These are phyloP conservation scores for Gomphus bonarii DNA, from an alignment of 1,284 basidiomycete species.

Conservation along the genomic window DNA sequence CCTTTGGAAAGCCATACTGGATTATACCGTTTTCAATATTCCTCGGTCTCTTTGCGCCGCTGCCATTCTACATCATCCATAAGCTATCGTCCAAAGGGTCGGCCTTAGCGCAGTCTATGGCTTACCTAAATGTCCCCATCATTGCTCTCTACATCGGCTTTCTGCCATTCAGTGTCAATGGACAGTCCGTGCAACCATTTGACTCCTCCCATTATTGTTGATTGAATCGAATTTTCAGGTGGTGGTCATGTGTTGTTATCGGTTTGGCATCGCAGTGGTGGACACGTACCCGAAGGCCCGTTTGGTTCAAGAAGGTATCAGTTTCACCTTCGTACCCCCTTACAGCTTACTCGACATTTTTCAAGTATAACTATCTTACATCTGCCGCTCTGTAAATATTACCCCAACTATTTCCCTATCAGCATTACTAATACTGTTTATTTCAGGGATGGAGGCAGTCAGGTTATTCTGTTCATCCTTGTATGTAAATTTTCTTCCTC, in stretches of 20 bases:
- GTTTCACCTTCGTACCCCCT: not conserved
- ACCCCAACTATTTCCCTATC: not conserved
- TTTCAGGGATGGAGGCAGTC: slow-evolving; percentile 31
- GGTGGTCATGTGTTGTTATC: slow-evolving; percentile 39
- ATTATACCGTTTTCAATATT: slow-evolving; percentile 37
- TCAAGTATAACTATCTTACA: slow-evolving; percentile 33
- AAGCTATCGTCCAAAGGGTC: slow-evolving; percentile 27
- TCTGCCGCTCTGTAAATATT: slow-evolving; percentile 26
- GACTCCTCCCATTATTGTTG: slow-evolving; percentile 14
- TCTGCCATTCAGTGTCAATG: slow-evolving; percentile 47
- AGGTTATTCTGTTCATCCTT: slow-evolving; percentile 37
- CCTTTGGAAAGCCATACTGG: slow-evolving; percentile 37
- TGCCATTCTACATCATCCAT: slow-evolving; percentile 41
- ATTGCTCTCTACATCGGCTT: slow-evolving; percentile 41
- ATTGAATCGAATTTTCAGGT: slow-evolving; percentile 5
- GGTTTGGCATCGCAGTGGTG: slow-evolving; percentile 38
- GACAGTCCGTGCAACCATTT: slow-evolving; percentile 22
- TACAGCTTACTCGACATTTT: slow-evolving; percentile 1
- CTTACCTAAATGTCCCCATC: slow-evolving; percentile 41
- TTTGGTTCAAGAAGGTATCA: slow-evolving; percentile 38
- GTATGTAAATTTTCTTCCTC: slow-evolving; percentile 12
- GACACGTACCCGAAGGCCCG: slow-evolving; percentile 32
- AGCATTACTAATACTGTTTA: not conserved
- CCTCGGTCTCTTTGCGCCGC: slow-evolving; percentile 36
- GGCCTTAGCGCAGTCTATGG: slow-evolving; percentile 24